phyloP scores from a whole-genome alignment of 345 rosid species.

The Syzygium jambos region DNA sequence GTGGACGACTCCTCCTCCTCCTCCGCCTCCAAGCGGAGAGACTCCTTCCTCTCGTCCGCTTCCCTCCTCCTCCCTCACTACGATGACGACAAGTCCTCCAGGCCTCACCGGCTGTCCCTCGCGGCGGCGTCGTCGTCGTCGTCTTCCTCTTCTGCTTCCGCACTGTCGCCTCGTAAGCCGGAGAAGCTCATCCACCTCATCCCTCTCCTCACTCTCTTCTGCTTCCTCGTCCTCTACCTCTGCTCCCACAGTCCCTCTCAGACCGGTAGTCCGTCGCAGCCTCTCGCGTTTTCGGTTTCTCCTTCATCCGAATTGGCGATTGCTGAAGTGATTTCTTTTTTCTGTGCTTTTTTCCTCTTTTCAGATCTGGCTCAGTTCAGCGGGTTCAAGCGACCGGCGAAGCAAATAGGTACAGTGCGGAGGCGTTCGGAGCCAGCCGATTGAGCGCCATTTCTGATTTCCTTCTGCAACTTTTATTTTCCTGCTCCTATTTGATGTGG shows the following conservation, averaged over 20 bases:
- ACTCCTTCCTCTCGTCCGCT: slow-evolving; percentile 1
- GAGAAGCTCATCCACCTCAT: slow-evolving; percentile 78
- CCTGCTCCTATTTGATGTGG: not conserved
- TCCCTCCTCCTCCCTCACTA: slow-evolving; percentile 12
- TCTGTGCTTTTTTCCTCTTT: not conserved
- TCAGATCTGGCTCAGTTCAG: slow-evolving; percentile 82
- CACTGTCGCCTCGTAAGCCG: slow-evolving; percentile 28
- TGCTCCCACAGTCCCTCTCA: slow-evolving; percentile 76
- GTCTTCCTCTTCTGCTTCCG: slow-evolving; percentile 9
- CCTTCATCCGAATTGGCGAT: not conserved
- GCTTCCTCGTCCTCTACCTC: slow-evolving; percentile 77
- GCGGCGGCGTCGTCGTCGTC: slow-evolving; percentile 1
- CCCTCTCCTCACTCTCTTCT: slow-evolving; percentile 68
- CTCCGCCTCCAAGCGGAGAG: slow-evolving; percentile 6
- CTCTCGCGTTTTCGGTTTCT: not conserved
- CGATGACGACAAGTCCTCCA: slow-evolving; percentile 42
- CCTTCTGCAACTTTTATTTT: not conserved
- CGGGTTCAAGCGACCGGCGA: slow-evolving; percentile 39
- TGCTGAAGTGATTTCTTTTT: not conserved
- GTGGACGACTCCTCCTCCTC: slow-evolving; percentile 13
- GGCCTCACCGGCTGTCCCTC: slow-evolving; percentile 47
- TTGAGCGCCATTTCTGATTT: not conserved
- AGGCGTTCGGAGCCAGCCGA: not conserved
- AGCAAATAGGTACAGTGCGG: slow-evolving; percentile 57
- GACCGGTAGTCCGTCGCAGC: slow-evolving; percentile 29